These are phyloP conservation scores for Carex parvula DNA, from an alignment of 176 grass and related monocot species.

Conservation along the genomic window DNA sequence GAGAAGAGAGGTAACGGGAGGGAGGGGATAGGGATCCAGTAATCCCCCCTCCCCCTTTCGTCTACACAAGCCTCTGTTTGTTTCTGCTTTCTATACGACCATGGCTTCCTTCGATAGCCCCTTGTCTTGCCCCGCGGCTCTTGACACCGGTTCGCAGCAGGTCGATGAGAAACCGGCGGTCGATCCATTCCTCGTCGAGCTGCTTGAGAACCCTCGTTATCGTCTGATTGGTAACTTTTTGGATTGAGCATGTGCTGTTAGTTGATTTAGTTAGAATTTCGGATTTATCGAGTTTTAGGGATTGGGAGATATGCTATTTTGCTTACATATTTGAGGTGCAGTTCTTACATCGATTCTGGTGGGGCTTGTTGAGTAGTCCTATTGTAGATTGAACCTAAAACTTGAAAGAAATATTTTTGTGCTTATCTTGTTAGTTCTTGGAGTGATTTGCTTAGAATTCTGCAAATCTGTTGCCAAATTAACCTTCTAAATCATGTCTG, in stretches of 20 bases:
- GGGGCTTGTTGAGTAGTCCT: neutral
- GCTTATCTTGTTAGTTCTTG: neutral
- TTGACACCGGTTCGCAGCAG: neutral
- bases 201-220: constrained; percentile 51
- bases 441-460: neutral
- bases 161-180: constrained; percentile 19
- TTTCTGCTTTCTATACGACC: neutral
- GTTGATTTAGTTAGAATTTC: neutral
- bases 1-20: constrained; percentile 25
- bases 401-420: neutral
- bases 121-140: neutral
- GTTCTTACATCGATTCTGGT: neutral
- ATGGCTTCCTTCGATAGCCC: neutral
- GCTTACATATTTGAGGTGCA: neutral
- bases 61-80: neutral
- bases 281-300: neutral
- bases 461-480: neutral
- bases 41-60: constrained; percentile 22
- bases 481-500: neutral
- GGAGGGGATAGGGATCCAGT: constrained; percentile 20
- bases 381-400: neutral
- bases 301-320: neutral
- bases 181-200: constrained; percentile 45
- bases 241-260: no score
- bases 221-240: constrained; percentile 38